Evolutionary conservation across 768 basidiomycete genomes (phyloP).

Genomic region (Leucosporidium creatinivorum): DNA sequence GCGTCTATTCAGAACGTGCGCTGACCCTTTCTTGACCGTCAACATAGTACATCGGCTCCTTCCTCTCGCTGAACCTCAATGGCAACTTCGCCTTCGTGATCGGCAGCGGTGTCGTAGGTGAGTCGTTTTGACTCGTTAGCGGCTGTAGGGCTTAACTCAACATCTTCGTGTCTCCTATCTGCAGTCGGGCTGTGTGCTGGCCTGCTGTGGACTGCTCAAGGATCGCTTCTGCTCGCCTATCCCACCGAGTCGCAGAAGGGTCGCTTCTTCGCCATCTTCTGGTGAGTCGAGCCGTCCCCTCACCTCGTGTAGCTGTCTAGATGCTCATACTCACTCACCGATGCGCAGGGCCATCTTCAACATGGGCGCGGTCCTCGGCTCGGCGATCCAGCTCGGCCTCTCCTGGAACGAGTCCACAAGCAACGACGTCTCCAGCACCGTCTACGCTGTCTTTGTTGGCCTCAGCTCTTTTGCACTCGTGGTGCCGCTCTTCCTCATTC

Average conservation of each 20-base stretch:
- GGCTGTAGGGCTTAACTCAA: too few species aligned
- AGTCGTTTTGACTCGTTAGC: too few species aligned
- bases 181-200: slow-evolving; percentile 60
- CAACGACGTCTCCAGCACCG: slow-evolving; percentile 29
- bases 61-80: slow-evolving; percentile 61
- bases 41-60: slow-evolving; percentile 11
- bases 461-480: slow-evolving; percentile 44
- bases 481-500: slow-evolving; percentile 52
- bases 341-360: slow-evolving; percentile 74
- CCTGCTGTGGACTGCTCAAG: slow-evolving; percentile 75
- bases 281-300: too few species aligned
- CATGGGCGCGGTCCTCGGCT: slow-evolving; percentile 35
- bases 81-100: slow-evolving; percentile 58
- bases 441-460: slow-evolving; percentile 65
- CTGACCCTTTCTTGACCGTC: too few species aligned
- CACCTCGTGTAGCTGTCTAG: too few species aligned
- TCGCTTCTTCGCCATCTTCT: slow-evolving; percentile 14
- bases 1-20: too few species aligned
- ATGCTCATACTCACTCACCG: too few species aligned
- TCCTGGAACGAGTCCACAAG: slow-evolving; percentile 12
- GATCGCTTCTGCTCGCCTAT: slow-evolving; percentile 78
- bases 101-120: slow-evolving; percentile 46
- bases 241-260: slow-evolving; percentile 48
- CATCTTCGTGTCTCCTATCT: slow-evolving; percentile 34
- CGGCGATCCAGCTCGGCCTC: slow-evolving; percentile 31